Base-by-base conservation (phyloP, 208 protist species). In the Acanthamoeba triangularis region DNA sequence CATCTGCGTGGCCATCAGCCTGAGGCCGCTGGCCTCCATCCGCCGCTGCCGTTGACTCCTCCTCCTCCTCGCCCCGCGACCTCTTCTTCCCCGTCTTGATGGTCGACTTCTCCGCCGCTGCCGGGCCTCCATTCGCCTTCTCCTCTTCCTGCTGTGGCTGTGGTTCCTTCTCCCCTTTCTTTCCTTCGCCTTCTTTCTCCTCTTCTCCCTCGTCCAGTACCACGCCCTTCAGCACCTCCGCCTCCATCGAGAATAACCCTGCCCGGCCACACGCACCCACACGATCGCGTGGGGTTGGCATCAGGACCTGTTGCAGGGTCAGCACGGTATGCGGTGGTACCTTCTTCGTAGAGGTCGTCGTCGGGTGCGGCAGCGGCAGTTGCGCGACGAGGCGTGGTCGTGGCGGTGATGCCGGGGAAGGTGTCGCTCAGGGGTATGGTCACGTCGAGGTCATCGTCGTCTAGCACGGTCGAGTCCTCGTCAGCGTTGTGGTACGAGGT, bases 361-460 rank as follows among this genome's bases (percentile, higher is more conserved):
- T 13, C 11, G 16, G 33, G 65, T 74, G n/a, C 65, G 65, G 25
- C 33, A n/a, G 25, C 33, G 61, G 61, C 61, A 67, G 61, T 5
- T 30, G 61, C 28, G 4, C n/a, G 25, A 74, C n/a, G 33, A 35
- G 65, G 25, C 65, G 33, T 13, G 2, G 41, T 47, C 41, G 41
- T 6, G 41, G 41, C 41, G 41, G 52, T 20, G 16, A 56, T 4
- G 52, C 18, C 52, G 52, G 52, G 52, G 18, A 56, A 56, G 52
- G 33, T 74, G 65, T 74, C 65, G 33, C 65, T 74, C 65, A 74
- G 65, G n/a, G 65, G 65, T 37, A 74, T 30, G 65, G 65, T 74
- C 65, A 74, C 65, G 28, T 74, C 65, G 23, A 74, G 65, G 8
- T 74, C 65, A 37, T 74, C 65, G 65, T 74, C 65, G 33, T 74